These are phyloP conservation scores for Fusarium hostae DNA, from an alignment of 2,329 filamentous ascomycete species.

Conservation along the genomic window DNA sequence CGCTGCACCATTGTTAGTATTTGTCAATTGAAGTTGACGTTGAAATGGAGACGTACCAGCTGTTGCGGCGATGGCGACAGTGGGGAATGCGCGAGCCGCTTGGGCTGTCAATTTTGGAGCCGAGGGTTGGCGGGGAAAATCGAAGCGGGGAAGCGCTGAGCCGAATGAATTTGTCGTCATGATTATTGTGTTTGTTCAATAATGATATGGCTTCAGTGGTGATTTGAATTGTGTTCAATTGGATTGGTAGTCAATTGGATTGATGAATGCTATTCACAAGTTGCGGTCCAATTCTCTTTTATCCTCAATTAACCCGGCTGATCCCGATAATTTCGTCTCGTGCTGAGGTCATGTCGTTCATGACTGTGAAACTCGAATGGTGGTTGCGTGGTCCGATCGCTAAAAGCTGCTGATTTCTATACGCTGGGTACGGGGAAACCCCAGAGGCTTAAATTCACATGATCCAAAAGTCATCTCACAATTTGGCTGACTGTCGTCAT, in stretches of 20 bases:
- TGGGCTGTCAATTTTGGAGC: not conserved
- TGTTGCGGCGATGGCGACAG: not conserved
- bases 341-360: not conserved
- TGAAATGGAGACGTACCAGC: not conserved
- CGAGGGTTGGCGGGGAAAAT: not conserved
- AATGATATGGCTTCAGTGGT: not conserved
- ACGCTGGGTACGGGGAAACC: not conserved
- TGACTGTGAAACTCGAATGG: not conserved
- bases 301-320: not conserved
- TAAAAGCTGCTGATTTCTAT: not conserved
- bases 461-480: not conserved
- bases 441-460: not conserved
- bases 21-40: not conserved
- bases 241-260: not conserved
- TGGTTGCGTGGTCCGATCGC: not conserved
- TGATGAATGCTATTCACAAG: not conserved
- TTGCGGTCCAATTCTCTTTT: not conserved
- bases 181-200: not conserved
- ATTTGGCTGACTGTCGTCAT: not conserved
- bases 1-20: rapidly evolving
- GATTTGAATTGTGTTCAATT: not conserved
- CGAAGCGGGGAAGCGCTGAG: not conserved
- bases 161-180: not conserved
- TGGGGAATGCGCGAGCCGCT: not conserved
- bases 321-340: not conserved